Evolutionary conservation across 768 basidiomycete genomes (phyloP), one percentile per base, ranked within the genome.

Genomic region (Tulasnella sp.): DNA sequence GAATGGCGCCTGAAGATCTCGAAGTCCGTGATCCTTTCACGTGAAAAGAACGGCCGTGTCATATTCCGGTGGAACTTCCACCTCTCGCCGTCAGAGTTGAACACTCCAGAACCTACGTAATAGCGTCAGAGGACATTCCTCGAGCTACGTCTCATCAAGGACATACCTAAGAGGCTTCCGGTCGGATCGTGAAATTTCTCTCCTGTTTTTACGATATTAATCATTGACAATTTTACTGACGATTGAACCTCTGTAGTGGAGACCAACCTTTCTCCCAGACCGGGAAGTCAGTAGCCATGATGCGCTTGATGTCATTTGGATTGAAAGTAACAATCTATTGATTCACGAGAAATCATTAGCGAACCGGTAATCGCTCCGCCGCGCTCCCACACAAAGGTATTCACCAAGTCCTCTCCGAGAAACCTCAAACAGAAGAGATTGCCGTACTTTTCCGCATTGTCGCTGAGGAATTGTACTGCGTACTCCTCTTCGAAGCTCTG

Each of bases 61-160:
- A 91, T 88, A 4, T 82, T 76, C 17, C 89, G 86, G 77, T 90
- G 89, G 75, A 89, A 89, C 87, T 87, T 90, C 90, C 90, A 90
- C 79, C 85, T 83, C 0, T 89, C 86, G 19, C 75, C 75, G 39
- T 76, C 75, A 35, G 71, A 82, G 74, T 86, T 87, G 78, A 88
- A 87, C 6, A 88, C 87, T 0, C 89, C 89, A 12, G 83, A 83
- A 0, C 89, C 89, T 17, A 89, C 5, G 19, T 5, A n/a, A 34
- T 6, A 37, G 6, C 5, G 12, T 9, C 26, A 22, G 19, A 52
- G 7, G 16, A 3, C 47, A 47, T 22, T 2, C 26, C 9, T 22
- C 0, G 26, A 26, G 12, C 5, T 4, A 14, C 16, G 9, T 16
- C 29, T 1, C 11, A 32, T 19, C 9, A 9, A 5, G 47, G 70